phyloP scores from a whole-genome alignment of 1,139 yeast species.

The Yamadazyma atmosphaerica region DNA sequence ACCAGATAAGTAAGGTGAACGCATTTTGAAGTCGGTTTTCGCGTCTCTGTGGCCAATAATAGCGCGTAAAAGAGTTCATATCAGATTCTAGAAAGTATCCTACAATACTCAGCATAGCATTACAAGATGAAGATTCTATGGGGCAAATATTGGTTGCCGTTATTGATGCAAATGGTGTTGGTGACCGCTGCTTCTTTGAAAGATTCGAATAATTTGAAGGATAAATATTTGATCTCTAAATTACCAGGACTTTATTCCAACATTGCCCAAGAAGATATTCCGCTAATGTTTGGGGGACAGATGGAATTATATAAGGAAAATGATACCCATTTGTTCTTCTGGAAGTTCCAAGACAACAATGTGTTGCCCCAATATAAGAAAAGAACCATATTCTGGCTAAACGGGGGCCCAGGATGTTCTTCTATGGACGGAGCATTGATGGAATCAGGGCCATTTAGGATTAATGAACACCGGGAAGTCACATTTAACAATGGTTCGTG shows the following conservation, averaged over 20 bases:
- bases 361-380: constrained; percentile 31
- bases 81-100: too few relatives aligned
- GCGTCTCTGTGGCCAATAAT: too few relatives aligned
- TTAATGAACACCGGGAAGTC: constrained; percentile 45
- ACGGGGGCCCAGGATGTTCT: constrained; percentile 98
- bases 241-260: constrained; percentile 44
- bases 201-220: constrained; percentile 1
- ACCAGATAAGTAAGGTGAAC: too few relatives aligned
- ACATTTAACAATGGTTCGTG: constrained; percentile 75
- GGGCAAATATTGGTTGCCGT: too few relatives aligned
- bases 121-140: too few relatives aligned
- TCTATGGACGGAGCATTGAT: constrained; percentile 96
- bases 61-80: too few relatives aligned
- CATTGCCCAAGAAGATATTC: constrained; percentile 33
- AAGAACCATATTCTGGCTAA: constrained; percentile 76
- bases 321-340: constrained; percentile 72
- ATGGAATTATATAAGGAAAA: constrained; percentile 53
- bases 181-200: background rate
- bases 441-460: constrained; percentile 88
- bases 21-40: too few relatives aligned
- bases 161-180: background rate
- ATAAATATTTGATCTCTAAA: constrained; percentile 30
- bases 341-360: constrained; percentile 57
- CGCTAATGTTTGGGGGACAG: constrained; percentile 74
- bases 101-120: too few relatives aligned